phyloP scores from a whole-genome alignment of 208 protist genomes.

The Porcisia deanei region DNA sequence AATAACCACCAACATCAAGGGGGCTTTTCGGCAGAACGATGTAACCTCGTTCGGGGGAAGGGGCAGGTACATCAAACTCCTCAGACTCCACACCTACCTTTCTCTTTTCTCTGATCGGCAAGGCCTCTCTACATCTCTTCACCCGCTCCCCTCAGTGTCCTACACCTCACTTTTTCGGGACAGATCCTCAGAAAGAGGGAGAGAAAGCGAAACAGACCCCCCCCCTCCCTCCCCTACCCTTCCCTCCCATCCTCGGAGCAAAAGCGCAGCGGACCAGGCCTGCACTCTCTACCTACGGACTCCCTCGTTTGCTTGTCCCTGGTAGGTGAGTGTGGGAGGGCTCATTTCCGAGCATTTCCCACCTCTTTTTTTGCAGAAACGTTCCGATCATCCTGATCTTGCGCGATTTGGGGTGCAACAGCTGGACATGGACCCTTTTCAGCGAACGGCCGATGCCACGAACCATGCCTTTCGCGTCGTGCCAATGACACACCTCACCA shows the following conservation, averaged over 20 bases:
- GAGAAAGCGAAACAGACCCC: no score
- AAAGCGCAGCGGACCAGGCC: not conserved
- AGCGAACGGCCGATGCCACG: constrained; percentile 1
- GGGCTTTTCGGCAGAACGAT: no score
- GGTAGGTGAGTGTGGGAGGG: not conserved
- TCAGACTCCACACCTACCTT: not conserved
- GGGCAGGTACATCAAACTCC: not conserved
- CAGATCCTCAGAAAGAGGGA: not conserved
- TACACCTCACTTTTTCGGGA: not conserved
- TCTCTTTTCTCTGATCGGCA: constrained; percentile 1
- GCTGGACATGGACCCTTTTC: constrained; percentile 31
- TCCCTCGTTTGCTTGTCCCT: not conserved
- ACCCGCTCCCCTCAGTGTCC: not conserved
- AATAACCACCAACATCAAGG: no score
- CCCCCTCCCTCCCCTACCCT: no score
- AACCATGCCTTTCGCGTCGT: constrained; percentile 18
- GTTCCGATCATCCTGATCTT: not conserved
- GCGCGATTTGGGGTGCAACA: not conserved
- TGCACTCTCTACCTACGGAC: not conserved
- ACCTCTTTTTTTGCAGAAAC: no score
- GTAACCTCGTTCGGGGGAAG: no score
- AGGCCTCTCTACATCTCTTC: not conserved
- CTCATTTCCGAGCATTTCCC: no score
- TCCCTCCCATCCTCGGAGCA: not conserved
- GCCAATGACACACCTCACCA: constrained; percentile 31